Percentiles rank a stretch among this genome's conserved stretches.
Conservation (phyloP, 169 alveolate species). For the Theileria annulata region DNA sequence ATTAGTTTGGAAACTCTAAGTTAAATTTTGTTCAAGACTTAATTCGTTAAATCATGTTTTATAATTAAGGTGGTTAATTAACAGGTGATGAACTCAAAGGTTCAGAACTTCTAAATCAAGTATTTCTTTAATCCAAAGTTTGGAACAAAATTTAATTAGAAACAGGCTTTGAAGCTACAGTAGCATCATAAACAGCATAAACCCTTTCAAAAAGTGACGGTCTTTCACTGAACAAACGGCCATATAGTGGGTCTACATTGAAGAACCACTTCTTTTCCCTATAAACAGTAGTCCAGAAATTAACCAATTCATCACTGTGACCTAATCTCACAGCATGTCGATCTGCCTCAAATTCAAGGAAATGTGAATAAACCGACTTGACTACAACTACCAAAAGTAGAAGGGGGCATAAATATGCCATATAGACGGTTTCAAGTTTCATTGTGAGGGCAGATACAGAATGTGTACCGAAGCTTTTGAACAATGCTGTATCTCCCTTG, state of each 20-base stretch:
- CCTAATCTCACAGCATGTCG: slow-evolving; percentile 77
- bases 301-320: slow-evolving; percentile 68
- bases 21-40: too few species aligned
- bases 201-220: slow-evolving; percentile 83
- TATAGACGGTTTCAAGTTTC: slow-evolving; percentile 8
- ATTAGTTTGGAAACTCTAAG: too few species aligned
- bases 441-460: slow-evolving; percentile 18
- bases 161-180: background rate
- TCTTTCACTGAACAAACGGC: slow-evolving; percentile 81
- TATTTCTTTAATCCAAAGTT: too few species aligned
- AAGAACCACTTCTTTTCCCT: slow-evolving; percentile 30
- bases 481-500: slow-evolving; percentile 72
- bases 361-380: background rate
- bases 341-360: slow-evolving; percentile 82
- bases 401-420: background rate
- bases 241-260: slow-evolving; percentile 67
- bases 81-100: too few species aligned
- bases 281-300: slow-evolving; percentile 65
- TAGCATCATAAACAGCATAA: slow-evolving; percentile 68
- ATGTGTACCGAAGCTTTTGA: slow-evolving; percentile 83
- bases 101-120: too few species aligned
- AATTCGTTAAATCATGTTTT: too few species aligned
- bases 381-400: background rate
- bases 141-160: background rate
- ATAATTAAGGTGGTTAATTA: too few species aligned